Base-by-base conservation (phyloP, 345 rosid genomes). In the Brassica nigra region DNA sequence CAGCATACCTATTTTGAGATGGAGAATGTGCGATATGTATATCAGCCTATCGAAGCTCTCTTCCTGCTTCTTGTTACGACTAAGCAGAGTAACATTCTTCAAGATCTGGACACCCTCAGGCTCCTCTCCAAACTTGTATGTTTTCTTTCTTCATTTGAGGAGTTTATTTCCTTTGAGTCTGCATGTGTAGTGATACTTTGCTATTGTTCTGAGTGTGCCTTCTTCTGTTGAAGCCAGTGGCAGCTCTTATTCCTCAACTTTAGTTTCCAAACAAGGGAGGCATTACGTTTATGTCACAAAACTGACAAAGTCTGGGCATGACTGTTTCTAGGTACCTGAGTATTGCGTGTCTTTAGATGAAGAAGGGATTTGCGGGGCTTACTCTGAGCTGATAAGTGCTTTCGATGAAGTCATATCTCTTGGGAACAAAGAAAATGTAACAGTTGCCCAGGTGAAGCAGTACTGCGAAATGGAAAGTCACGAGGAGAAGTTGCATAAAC, bases 401-500 rank as follows among this genome's bases (percentile, higher is more conserved):
- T 96, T 96, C 78, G 99, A 96, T 80, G 99, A 96, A 87, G 97
- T 96, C 84, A 89, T 96, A 74, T 93, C 98, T 76, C 97, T 93
- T 66, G 99, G 99, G 82, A 97, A 96, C 91, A 93, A 89, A 89
- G 99, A 96, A 86, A 90, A 90, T 82, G 94, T 96, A 55, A 96
- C 98, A 27, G 95, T 96, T 73, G 88, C 95, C 8, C 98, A 88
- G 78, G 98, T 96, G 77, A 96, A 90, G 89, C 99, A 96, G 81
- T 93, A 92, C 86, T 93, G 97, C 83, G 99, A 96, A 86, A 96
- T 96, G 99, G 99, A 96, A 89, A 93, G 98, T 88, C 97, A 96
- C 61, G 99, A 96, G 80, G 99, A 96, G 84, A 92, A 92, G 88
- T 76, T 96, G 87, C 99, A 96, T 84, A 96, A 92, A 85, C 88